Evolutionary conservation across 352 stramenopile genomes (phyloP), one percentile per base, ranked within the genome.

Genomic region (Discostella stelligera): DNA sequence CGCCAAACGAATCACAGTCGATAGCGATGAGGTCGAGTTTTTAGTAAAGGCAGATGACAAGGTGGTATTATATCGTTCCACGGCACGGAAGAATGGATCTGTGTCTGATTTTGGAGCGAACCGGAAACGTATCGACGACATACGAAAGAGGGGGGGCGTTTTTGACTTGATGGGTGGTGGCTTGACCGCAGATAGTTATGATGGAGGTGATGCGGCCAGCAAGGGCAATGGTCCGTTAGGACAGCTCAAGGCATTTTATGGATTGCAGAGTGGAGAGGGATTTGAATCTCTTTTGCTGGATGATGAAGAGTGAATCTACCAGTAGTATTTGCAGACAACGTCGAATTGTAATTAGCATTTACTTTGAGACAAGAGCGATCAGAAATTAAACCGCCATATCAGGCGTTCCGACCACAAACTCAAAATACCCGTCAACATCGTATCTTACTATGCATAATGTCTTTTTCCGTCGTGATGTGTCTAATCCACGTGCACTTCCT

Each of bases 211-310:
- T 4, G 55, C 49, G 53, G 48, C 61, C 20, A 68, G 39, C 46
- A 58, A 66, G 44, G 69, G 74, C 10, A 82, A 88, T 59, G 74
- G 76, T 23, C 66, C 79, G 1, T 61, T 86, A 16, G 85, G 85
- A 23, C 87, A 93, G 52, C 55, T 93, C 0, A 93, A 93, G 68
- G 84, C 85, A 25, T 93, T 93, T 67, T 93, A 90, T 75, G 87
- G 87, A 64, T 71, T 91, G 23, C 81, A 91, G 44, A 86, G 63
- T 68, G 87, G 87, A 10, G 14, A 75, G 41, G 87, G 87, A 27
- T 93, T 90, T 77, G 79, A 93, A 71, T 72, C 77, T 41, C 79
- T 91, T n/a, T 80, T 91, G 73, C 65, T 86, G 48, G 81, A 91
- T 13, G 71, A 84, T 58, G 48, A 55, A 55, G n/a, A 25, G 9